Evolutionary conservation across 352 stramenopile species (phyloP).

Genomic region (Globisporangium cystogenes): DNA sequence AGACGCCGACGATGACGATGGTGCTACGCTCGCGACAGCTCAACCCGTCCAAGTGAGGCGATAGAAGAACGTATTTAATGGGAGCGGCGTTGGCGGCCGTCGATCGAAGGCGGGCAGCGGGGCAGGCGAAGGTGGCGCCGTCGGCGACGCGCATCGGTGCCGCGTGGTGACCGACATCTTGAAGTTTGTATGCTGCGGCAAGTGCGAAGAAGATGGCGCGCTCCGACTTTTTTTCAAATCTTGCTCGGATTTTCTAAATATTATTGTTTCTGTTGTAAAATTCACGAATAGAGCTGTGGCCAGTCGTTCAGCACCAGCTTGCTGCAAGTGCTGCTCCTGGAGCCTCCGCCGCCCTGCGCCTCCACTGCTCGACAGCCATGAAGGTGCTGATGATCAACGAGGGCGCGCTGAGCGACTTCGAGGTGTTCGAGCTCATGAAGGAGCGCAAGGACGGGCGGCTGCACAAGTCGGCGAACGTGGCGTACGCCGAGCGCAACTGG

Average conservation of each 20-base stretch:
- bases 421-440: slow-evolving; percentile 79
- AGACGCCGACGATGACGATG: slow-evolving; percentile 40
- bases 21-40: slow-evolving; percentile 55
- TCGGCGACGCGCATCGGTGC: not conserved
- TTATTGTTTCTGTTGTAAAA: slow-evolving; percentile 6
- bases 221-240: slow-evolving; percentile 10
- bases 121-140: not conserved
- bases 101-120: slow-evolving; percentile 8
- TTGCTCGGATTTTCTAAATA: slow-evolving; percentile 5
- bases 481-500: slow-evolving; percentile 85
- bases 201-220: not conserved
- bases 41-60: slow-evolving; percentile 32
- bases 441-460: slow-evolving; percentile 72
- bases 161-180: slow-evolving; percentile 7
- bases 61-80: slow-evolving; percentile 25
- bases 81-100: slow-evolving; percentile 1
- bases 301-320: not conserved
- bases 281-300: not conserved
- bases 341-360: no score
- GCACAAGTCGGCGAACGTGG: slow-evolving; percentile 68
- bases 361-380: slow-evolving; percentile 25
- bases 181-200: slow-evolving; percentile 12
- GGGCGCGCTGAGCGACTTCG: slow-evolving; percentile 69
- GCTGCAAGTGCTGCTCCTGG: no score
- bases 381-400: slow-evolving; percentile 85